These are phyloP conservation scores for Drechslera avenae DNA, from an alignment of 2,329 filamentous ascomycete species.

Conservation along the genomic window DNA sequence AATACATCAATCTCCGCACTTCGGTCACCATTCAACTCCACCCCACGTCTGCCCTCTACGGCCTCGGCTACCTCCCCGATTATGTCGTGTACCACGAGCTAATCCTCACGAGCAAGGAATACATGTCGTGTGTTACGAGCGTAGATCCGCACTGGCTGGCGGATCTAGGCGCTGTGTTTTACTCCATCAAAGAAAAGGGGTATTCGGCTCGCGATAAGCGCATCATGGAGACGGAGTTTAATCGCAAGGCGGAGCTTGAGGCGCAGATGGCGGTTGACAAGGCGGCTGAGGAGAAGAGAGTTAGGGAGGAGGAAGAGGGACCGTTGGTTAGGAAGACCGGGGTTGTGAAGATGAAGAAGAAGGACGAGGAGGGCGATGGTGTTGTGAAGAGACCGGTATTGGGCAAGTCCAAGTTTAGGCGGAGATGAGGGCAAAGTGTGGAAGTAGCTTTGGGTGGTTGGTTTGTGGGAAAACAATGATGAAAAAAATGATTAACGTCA, in stretches of 20 bases:
- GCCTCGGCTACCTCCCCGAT: constrained; percentile 89
- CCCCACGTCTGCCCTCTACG: constrained; percentile 91
- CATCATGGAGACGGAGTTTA: constrained; percentile 90
- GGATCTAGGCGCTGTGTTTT: constrained; percentile 95
- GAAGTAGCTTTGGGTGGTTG: too few relatives aligned
- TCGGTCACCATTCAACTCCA: constrained; percentile 94
- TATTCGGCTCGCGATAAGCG: constrained; percentile 86
- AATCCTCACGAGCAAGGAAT: constrained; percentile 94
- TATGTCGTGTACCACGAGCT: constrained; percentile 98
- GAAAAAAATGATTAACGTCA: too few relatives aligned
- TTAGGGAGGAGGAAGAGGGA: constrained; percentile 44
- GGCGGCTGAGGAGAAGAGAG: constrained; percentile 64
- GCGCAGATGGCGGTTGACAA: constrained; percentile 89
- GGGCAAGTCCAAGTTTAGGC: constrained; percentile 35
- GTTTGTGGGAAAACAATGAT: too few relatives aligned
- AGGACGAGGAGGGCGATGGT: constrained; percentile 41
- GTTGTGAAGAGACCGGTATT: constrained; percentile 50
- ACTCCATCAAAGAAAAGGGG: constrained; percentile 95
- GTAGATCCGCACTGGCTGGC: constrained; percentile 98
- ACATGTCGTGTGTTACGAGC: constrained; percentile 95
- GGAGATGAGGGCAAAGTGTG: constrained; percentile 11
- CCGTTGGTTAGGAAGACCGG: constrained; percentile 35
- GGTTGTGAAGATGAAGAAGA: constrained; percentile 37
- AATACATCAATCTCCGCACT: constrained; percentile 95
- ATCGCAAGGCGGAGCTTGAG: constrained; percentile 90